phyloP scores from a whole-genome alignment of 2,329 filamentous ascomycete species.

The Macrophomina tecta region DNA sequence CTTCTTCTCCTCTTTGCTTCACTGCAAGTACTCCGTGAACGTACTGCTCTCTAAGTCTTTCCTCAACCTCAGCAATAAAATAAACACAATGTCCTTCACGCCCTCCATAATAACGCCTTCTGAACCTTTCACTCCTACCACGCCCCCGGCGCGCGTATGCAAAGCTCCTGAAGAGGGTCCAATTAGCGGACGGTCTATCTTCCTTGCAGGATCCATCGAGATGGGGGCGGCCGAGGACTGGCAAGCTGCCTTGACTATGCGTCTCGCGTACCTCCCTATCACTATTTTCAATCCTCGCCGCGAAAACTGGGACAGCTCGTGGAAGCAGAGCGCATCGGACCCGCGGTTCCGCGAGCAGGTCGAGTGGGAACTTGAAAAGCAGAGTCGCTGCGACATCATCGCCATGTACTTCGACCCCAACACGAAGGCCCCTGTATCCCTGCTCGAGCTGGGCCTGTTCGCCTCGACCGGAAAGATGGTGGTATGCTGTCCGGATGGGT shows the following conservation, averaged over 20 bases:
- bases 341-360: constrained; percentile 60
- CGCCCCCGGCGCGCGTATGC: too few species aligned
- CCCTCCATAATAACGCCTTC: too few species aligned
- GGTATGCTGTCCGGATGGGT: constrained; percentile 60
- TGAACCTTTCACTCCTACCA: too few species aligned
- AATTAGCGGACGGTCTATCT: too few species aligned
- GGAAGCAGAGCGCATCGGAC: constrained; percentile 55
- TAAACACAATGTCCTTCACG: too few species aligned
- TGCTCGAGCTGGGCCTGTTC: constrained; percentile 66
- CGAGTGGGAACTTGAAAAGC: constrained; percentile 66
- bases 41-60: too few species aligned
- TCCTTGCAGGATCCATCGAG: constrained; percentile 65
- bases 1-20: too few species aligned
- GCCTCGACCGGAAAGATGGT: constrained; percentile 55
- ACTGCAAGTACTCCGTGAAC: too few species aligned
- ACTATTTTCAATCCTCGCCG: constrained; percentile 65
- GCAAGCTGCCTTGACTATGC: constrained; percentile 54
- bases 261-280: constrained; percentile 51
- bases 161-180: too few species aligned
- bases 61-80: too few species aligned
- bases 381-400: constrained; percentile 60
- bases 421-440: constrained; percentile 62
- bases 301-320: constrained; percentile 61
- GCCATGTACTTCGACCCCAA: constrained; percentile 62
- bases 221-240: constrained; percentile 55